Evolutionary conservation across 169 alveolate genomes (phyloP).

Genomic region (Cryptosporidium parvum): DNA sequence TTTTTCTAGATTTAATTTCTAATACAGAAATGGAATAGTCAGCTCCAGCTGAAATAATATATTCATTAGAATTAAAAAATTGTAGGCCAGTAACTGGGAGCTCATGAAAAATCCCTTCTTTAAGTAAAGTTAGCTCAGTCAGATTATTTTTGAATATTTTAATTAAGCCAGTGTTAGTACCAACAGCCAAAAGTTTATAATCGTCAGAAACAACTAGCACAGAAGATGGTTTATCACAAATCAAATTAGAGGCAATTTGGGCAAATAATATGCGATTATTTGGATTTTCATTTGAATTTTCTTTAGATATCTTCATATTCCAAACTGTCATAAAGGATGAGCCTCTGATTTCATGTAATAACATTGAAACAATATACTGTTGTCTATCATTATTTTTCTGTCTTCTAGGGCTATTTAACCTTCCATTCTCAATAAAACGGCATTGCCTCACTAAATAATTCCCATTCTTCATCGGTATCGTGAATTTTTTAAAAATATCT

Average conservation of each 20-base stretch:
- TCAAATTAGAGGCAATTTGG: slow-evolving; percentile 21
- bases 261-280: slow-evolving; percentile 12
- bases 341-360: slow-evolving; percentile 66
- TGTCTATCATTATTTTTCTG: slow-evolving; percentile 16
- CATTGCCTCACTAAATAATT: slow-evolving; percentile 61
- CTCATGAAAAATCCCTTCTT: slow-evolving; percentile 51
- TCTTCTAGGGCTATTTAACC: slow-evolving; percentile 36
- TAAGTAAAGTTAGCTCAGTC: slow-evolving; percentile 22
- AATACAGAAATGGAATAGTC: slow-evolving; percentile 50
- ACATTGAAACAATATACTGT: slow-evolving; percentile 50
- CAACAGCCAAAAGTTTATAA: slow-evolving; percentile 32
- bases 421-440: slow-evolving; percentile 54
- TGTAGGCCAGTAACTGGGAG: slow-evolving; percentile 69
- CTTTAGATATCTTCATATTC: slow-evolving; percentile 55
- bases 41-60: slow-evolving; percentile 68
- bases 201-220: slow-evolving; percentile 13
- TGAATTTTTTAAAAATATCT: slow-evolving; percentile 39
- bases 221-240: slow-evolving; percentile 72
- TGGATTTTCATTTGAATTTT: slow-evolving; percentile 1
- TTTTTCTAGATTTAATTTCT: not conserved
- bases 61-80: slow-evolving; percentile 32
- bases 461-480: slow-evolving; percentile 63
- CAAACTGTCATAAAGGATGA: slow-evolving; percentile 48
- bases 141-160: slow-evolving; percentile 23
- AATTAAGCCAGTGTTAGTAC: slow-evolving; percentile 56